A percentile compares a stretch with the other conserved stretches of the same genome.
Evolutionary conservation across 176 grass and related monocot genomes (phyloP).

Genomic region (Chrysopogon serrulatus): DNA sequence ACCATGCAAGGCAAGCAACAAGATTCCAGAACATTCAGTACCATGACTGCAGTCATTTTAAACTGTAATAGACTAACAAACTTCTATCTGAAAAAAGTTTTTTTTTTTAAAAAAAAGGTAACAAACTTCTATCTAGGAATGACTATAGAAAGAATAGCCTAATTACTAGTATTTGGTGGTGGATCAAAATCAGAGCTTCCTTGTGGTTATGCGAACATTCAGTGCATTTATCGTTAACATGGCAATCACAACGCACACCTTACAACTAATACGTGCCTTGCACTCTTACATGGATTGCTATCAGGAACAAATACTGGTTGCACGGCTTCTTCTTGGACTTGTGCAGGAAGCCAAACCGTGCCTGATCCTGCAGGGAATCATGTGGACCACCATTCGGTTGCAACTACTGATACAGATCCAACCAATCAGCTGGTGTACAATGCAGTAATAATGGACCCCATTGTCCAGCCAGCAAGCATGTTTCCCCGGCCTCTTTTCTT

Average conservation of each 20-base stretch:
- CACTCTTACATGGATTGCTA: not conserved
- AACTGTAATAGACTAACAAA: not conserved
- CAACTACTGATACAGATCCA: slow-evolving; percentile 22
- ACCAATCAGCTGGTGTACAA: not conserved
- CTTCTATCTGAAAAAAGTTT: too few species aligned
- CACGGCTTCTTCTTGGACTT: slow-evolving; percentile 4
- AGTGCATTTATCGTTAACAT: not conserved
- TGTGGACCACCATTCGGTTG: slow-evolving; percentile 1
- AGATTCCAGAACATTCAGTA: not conserved
- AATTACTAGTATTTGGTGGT: not conserved
- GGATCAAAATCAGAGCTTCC: not conserved
- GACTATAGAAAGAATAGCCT: not conserved
- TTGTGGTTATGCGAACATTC: not conserved
- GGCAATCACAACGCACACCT: not conserved
- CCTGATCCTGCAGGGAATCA: not conserved
- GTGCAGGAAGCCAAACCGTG: not conserved
- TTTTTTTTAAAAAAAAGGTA: too few species aligned
- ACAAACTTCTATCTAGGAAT: not conserved
- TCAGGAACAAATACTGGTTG: not conserved
- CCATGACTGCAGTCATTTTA: not conserved
- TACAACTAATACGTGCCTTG: slow-evolving; percentile 10
- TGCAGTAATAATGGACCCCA: slow-evolving; percentile 4
- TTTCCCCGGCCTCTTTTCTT: not conserved
- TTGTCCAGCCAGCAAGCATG: not conserved
- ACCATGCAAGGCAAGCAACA: not conserved